phyloP scores from a whole-genome alignment of 139 green algal genomes.

The Bryopsis sp. region DNA sequence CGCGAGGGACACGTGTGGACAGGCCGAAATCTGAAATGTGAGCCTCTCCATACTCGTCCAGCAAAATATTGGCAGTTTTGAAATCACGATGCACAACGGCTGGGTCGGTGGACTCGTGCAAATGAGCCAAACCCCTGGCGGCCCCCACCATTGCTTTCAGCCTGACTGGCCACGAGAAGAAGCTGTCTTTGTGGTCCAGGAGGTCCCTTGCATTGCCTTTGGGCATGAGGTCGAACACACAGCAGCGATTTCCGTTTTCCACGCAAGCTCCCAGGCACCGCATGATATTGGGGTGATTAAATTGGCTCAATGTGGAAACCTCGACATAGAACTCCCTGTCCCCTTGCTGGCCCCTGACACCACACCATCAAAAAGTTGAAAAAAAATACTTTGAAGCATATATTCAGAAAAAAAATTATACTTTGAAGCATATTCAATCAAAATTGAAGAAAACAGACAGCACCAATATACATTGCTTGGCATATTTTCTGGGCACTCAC shows the following conservation, averaged over 20 bases:
- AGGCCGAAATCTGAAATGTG: constrained; percentile 49
- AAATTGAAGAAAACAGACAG: not conserved
- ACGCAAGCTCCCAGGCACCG: constrained; percentile 38
- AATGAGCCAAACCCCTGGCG: constrained; percentile 33
- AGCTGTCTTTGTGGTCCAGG: constrained; percentile 12
- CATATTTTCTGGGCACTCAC: not conserved
- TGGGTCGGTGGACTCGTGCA: constrained; percentile 32
- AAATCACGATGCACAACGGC: constrained; percentile 50
- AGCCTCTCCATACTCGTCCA: constrained; percentile 34
- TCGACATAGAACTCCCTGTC: constrained; percentile 48
- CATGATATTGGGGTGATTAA: constrained; percentile 34
- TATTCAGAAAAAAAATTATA: constrained; percentile 7
- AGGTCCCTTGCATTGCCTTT: constrained; percentile 18
- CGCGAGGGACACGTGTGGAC: constrained; percentile 1
- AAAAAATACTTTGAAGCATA: not conserved
- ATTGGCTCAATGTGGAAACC: constrained; percentile 28
- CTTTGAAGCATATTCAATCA: constrained; percentile 2
- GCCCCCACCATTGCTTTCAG: constrained; percentile 32
- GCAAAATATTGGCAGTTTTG: constrained; percentile 46
- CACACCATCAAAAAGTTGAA: not conserved
- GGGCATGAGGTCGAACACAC: constrained; percentile 29
- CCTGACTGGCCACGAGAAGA: constrained; percentile 34
- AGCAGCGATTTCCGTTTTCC: constrained; percentile 30
- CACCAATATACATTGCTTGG: not conserved
- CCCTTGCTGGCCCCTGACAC: constrained; percentile 23